Conservation (phyloP, 768 basidiomycete species). For the Dentipellis sp. region DNA sequence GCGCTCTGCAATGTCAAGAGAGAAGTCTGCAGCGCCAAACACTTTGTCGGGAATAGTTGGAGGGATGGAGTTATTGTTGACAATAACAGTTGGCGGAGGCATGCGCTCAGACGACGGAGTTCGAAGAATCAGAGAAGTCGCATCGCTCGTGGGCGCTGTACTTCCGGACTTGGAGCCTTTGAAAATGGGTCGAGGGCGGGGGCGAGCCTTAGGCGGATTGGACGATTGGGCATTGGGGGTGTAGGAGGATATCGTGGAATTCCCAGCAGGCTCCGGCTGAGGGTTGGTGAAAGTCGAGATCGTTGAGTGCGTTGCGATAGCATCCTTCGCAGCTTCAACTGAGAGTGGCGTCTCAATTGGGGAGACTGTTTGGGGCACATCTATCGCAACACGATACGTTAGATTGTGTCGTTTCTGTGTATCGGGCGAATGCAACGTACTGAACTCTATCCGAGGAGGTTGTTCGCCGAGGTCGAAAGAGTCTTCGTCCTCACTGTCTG, state of each 20-base stretch:
- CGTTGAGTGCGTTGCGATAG: neutral
- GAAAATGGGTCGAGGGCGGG: slow-evolving; percentile 12
- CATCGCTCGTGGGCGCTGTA: slow-evolving; percentile 6
- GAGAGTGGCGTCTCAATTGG: slow-evolving; percentile 9
- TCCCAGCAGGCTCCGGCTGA: neutral
- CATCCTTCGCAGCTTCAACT: neutral
- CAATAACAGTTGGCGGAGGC: neutral
- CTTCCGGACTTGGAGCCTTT: neutral
- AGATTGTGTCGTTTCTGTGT: neutral
- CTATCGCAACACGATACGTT: neutral
- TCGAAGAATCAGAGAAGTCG: slow-evolving; percentile 1
- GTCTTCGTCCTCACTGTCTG: slow-evolving; percentile 14
- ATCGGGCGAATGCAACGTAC: neutral
- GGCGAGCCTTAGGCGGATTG: slow-evolving; percentile 4
- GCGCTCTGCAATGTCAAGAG: slow-evolving; percentile 23
- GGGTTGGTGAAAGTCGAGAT: slow-evolving; percentile 7
- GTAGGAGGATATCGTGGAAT: slow-evolving; percentile 8
- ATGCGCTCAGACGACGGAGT: slow-evolving; percentile 3
- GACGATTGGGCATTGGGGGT: slow-evolving; percentile 2
- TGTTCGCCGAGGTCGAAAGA: neutral
- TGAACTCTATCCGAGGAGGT: neutral
- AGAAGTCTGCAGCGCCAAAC: slow-evolving; percentile 5
- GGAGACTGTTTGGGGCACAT: neutral
- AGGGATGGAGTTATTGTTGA: neutral
- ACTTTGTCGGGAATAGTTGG: neutral